Evolutionary conservation across 2,329 filamentous ascomycete genomes (phyloP).

Genomic region (Diaporthe batatas): DNA sequence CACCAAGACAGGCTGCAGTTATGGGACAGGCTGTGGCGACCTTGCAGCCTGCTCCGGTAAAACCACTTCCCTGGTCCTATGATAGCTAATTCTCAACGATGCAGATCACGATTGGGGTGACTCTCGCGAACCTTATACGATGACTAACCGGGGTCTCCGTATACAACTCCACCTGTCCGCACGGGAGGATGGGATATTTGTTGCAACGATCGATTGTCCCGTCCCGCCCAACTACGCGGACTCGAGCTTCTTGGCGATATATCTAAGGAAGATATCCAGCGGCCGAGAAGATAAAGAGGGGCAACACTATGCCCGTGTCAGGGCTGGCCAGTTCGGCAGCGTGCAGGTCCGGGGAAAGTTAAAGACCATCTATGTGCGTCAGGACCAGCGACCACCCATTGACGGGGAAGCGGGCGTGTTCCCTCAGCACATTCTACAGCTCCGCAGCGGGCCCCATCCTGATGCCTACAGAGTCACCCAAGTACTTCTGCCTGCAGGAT

Average conservation of each 20-base stretch:
- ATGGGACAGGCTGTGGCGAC: too few relatives aligned
- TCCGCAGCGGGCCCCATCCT: conserved; percentile 41
- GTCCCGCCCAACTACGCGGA: conserved; percentile 49
- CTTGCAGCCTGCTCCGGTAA: too few relatives aligned
- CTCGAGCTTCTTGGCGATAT: conserved; percentile 49
- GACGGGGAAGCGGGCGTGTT: conserved; percentile 44
- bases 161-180: conserved; percentile 46
- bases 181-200: conserved; percentile 43
- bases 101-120: conserved; percentile 49
- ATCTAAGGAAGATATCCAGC: conserved; percentile 48
- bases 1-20: too few relatives aligned
- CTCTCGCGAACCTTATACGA: conserved; percentile 46
- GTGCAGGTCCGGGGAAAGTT: conserved; percentile 44
- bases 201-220: conserved; percentile 52
- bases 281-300: conserved; percentile 38
- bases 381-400: conserved; percentile 43
- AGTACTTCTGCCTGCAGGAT: background rate
- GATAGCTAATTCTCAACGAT: too few relatives aligned
- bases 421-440: conserved; percentile 44
- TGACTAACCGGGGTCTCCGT: conserved; percentile 48
- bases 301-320: conserved; percentile 47
- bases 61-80: too few relatives aligned
- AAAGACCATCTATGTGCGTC: conserved; percentile 49
- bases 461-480: conserved; percentile 21
- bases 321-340: conserved; percentile 43